These are phyloP conservation scores for Aspergillus panamensis DNA, from an alignment of 495 filamentous ascomycete genomes.

Conservation along the genomic window DNA sequence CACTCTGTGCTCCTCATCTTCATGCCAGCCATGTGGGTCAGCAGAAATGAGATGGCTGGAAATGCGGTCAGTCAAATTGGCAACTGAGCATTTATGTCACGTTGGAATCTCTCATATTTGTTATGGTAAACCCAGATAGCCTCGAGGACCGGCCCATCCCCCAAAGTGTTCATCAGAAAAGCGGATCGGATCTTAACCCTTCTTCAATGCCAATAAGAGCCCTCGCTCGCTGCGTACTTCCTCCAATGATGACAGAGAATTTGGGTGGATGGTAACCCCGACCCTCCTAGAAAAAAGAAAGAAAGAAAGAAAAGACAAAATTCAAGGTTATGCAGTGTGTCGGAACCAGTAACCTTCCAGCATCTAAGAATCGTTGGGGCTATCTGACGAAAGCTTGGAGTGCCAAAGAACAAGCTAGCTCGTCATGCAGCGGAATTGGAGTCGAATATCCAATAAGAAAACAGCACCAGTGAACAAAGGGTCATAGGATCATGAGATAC, in stretches of 20 bases:
- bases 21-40: slow-evolving; percentile 10
- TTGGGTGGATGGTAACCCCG: neutral
- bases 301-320: neutral
- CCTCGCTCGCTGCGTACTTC: neutral
- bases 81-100: slow-evolving; percentile 5
- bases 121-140: neutral
- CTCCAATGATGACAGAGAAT: neutral
- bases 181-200: neutral
- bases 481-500: slow-evolving; percentile 7
- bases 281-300: neutral
- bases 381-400: no score
- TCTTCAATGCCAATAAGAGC: neutral
- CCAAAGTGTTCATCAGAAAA: neutral
- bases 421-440: slow-evolving; percentile 2
- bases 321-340: neutral
- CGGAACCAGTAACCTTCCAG: no score
- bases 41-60: slow-evolving; percentile 2
- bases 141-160: neutral
- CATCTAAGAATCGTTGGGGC: no score
- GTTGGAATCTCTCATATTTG: slow-evolving; percentile 1
- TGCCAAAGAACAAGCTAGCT: neutral
- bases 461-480: neutral
- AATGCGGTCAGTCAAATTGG: slow-evolving; percentile 6
- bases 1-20: neutral
- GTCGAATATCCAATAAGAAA: slow-evolving; percentile 5